A percentile compares a stretch with the other conserved stretches of the same genome.
These are phyloP conservation scores for Noccaea bulbosa DNA, from an alignment of 345 rosid genomes.

Conservation along the genomic window DNA sequence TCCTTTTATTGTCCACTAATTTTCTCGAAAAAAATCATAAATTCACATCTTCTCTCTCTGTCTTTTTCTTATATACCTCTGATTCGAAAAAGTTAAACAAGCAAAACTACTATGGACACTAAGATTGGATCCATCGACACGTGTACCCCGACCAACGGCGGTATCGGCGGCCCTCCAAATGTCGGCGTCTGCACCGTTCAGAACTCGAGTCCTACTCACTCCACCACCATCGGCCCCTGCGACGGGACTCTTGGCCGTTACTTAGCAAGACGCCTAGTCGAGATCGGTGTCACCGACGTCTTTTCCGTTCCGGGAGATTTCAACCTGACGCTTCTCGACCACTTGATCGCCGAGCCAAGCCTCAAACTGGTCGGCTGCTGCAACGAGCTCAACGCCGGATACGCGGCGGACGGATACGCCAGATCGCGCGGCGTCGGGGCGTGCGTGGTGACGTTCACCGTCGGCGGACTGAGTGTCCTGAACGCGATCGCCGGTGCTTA, in stretches of 20 bases:
- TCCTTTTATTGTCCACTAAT: conserved; percentile 13
- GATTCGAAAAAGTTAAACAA: neutral
- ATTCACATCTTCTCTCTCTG: neutral
- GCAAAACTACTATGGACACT: conserved; percentile 30
- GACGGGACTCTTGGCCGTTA: conserved; percentile 68
- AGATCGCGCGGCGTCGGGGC: conserved; percentile 72
- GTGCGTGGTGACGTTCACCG: conserved; percentile 73
- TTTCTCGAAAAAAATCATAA: neutral
- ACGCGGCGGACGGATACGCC: conserved; percentile 75
- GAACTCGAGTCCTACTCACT: conserved; percentile 27
- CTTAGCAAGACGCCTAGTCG: conserved; percentile 63
- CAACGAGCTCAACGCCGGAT: conserved; percentile 77
- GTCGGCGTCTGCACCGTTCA: conserved; percentile 41
- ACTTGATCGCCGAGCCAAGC: conserved; percentile 63
- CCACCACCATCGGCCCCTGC: conserved; percentile 26
- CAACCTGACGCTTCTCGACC: conserved; percentile 71
- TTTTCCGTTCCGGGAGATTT: conserved; percentile 77
- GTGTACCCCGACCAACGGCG: conserved; percentile 34
- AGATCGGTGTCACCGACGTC: conserved; percentile 65
- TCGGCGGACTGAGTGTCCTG: conserved; percentile 62
- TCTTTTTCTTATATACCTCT: neutral
- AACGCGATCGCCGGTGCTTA: conserved; percentile 74
- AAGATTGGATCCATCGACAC: conserved; percentile 44
- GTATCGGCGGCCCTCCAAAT: conserved; percentile 42
- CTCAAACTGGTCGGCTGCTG: conserved; percentile 70